Conservation (phyloP, 495 filamentous ascomycete genomes). For the Penicillium malachiteum region DNA sequence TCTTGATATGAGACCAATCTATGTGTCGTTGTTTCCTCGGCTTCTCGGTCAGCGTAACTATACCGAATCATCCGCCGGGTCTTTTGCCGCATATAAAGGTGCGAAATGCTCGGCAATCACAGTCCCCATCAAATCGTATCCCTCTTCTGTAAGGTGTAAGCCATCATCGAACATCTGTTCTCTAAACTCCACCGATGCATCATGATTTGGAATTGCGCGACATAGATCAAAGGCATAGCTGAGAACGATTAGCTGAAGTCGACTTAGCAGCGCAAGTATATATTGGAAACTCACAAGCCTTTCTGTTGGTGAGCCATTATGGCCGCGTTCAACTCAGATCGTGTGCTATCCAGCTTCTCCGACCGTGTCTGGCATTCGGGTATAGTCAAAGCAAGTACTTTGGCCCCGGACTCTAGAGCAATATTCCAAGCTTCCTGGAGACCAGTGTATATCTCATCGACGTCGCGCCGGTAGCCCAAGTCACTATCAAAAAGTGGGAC, state of each 20-base stretch:
- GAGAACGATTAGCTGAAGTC: not conserved
- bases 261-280: not conserved
- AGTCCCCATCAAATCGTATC: slow-evolving; percentile 58
- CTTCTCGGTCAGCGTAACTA: too few species aligned
- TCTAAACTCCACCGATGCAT: slow-evolving; percentile 41
- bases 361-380: slow-evolving; percentile 46
- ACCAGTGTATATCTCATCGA: slow-evolving; percentile 35
- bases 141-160: slow-evolving; percentile 56
- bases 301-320: slow-evolving; percentile 47
- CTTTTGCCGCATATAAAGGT: slow-evolving; percentile 24
- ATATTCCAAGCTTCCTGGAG: slow-evolving; percentile 48
- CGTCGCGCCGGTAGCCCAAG: slow-evolving; percentile 33
- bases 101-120: slow-evolving; percentile 47
- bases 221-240: slow-evolving; percentile 55
- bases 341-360: slow-evolving; percentile 30
- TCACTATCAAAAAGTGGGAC: slow-evolving; percentile 30
- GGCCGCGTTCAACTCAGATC: slow-evolving; percentile 49
- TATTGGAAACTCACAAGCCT: slow-evolving; percentile 41
- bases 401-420: slow-evolving; percentile 43
- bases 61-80: not conserved
- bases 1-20: too few species aligned
- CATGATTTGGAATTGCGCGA: slow-evolving; percentile 49
- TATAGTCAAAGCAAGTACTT: slow-evolving; percentile 60
- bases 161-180: slow-evolving; percentile 59
- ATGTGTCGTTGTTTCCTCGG: too few species aligned